Evolutionary conservation across 495 filamentous ascomycete genomes (phyloP).

Genomic region (Jackrogersella minutella): DNA sequence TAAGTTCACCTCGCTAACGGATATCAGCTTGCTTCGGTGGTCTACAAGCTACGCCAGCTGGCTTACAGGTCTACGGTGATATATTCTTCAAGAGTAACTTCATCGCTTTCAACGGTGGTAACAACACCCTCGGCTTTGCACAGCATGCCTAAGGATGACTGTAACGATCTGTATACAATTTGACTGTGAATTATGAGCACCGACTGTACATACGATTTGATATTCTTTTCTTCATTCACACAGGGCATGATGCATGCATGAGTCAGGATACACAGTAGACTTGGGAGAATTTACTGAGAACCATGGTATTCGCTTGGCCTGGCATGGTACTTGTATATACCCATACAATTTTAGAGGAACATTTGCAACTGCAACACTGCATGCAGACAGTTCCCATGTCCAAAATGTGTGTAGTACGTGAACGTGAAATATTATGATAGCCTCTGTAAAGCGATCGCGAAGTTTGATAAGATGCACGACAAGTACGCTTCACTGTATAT

Average conservation of each 20-base stretch:
- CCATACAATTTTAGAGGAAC: slow-evolving; percentile 20
- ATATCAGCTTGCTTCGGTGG: slow-evolving; percentile 73
- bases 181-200: neutral
- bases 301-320: neutral
- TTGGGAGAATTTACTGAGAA: slow-evolving; percentile 10
- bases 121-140: slow-evolving; percentile 67
- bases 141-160: slow-evolving; percentile 49
- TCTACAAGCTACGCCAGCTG: slow-evolving; percentile 67
- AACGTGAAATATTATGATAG: neutral
- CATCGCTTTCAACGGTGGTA: slow-evolving; percentile 77
- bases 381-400: neutral
- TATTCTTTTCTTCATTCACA: slow-evolving; percentile 16
- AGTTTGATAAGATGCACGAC: neutral
- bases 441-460: neutral
- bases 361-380: slow-evolving; percentile 16
- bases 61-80: slow-evolving; percentile 78
- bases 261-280: slow-evolving; percentile 20
- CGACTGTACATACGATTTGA: slow-evolving; percentile 31
- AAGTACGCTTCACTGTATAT: no score
- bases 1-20: slow-evolving; percentile 22
- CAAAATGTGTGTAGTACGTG: neutral
- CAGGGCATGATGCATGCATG: slow-evolving; percentile 7
- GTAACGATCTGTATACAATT: slow-evolving; percentile 10
- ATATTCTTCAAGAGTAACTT: slow-evolving; percentile 82
- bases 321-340: slow-evolving; percentile 24